Base-by-base conservation (phyloP, 1,284 basidiomycete species). In the Cutaneotrichosporon sp. region DNA sequence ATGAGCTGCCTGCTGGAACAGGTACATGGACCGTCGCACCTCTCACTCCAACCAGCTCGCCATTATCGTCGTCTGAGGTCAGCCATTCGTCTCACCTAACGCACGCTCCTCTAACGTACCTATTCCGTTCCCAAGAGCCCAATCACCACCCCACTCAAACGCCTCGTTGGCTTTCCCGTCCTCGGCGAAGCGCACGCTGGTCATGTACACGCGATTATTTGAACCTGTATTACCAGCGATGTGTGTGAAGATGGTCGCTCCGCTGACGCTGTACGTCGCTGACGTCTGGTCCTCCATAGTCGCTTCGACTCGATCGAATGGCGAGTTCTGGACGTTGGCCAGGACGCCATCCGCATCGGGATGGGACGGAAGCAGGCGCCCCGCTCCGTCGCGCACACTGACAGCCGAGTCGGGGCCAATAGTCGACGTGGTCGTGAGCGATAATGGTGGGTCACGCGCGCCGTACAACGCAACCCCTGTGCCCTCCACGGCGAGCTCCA, bases 391-490 rank as follows among this genome's bases (percentile, higher is more conserved):
- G 30, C 31, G 51, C 18, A 53, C 51, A 22, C 13, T 53, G 51
- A 53, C 16, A 10, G 51, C 51, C 31, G 51, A 53, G 51, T 6
- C 14, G 0, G 13, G 18, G 31, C 18, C 9, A 10, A 53, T n/a
- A 8, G 51, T 14, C 11, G 51, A 53, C 51, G 31, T 14, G 30
- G 26, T 11, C 1, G 31, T 14, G 30, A 11, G 13, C 5, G 51
- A 14, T 53, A 30, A 34, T 53, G 51, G 51, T 32, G 51, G 51
- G 51, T 53, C 51, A 16, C 51, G 51, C 5, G 51, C 30, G 51
- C 51, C 51, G 31, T 53, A 53, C 30, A 53, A 31, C 51, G 34
- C 51, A 6, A 53, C 51, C 14, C 51, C 51, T 7, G 51, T 32
- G 30, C 51, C 51, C 31, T 53, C 51, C 31, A 53, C 51, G 18